Evolutionary conservation across 257 asterid genomes (phyloP).

Genomic region (Solanum gandarillasii): DNA sequence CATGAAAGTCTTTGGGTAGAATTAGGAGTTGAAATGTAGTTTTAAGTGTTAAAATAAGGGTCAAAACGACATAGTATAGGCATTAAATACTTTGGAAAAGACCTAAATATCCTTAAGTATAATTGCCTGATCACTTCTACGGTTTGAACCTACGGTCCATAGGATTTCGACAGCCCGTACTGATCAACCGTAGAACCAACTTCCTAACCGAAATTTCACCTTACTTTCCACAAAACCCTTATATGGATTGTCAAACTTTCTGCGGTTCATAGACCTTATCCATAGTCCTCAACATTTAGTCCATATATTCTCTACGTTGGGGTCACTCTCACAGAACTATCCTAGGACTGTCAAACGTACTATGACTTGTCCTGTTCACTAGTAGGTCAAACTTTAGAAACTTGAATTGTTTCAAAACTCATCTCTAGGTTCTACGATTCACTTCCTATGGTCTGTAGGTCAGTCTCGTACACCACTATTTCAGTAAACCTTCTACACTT

Average conservation of each 20-base stretch:
- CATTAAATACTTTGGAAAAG: no score
- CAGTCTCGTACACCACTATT: neutral
- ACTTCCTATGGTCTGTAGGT: neutral
- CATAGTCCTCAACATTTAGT: no score
- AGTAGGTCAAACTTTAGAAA: neutral
- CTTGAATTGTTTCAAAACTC: neutral
- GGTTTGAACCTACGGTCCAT: neutral
- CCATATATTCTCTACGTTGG: neutral
- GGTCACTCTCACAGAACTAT: neutral
- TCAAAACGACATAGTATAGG: neutral
- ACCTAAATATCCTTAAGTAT: neutral
- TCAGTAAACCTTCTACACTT: neutral
- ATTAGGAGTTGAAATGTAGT: neutral
- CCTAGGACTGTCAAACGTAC: neutral
- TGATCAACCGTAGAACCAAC: neutral
- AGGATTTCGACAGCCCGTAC: neutral
- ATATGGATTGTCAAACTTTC: neutral
- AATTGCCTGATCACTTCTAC: neutral
- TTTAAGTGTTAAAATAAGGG: neutral
- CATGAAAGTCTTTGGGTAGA: neutral
- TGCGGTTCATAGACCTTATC: neutral
- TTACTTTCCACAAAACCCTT: neutral
- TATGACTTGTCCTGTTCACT: neutral
- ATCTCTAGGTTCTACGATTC: neutral
- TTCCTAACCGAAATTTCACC: neutral